Conservation (phyloP, 225 moss, liverwort and hornwort genomes). For the Antitrichia curtipendula region DNA sequence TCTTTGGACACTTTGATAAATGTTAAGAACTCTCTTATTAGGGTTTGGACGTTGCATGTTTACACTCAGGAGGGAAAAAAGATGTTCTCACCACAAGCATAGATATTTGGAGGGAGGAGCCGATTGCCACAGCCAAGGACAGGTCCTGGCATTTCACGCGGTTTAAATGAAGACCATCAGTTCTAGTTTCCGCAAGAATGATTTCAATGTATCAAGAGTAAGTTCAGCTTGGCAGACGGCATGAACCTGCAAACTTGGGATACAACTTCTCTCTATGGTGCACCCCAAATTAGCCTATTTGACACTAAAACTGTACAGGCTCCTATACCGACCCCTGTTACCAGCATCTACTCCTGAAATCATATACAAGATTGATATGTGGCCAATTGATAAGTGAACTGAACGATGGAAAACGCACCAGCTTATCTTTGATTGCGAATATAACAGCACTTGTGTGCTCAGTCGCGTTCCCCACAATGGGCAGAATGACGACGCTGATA, state of each 20-base stretch:
- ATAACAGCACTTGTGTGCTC: slow-evolving; percentile 85
- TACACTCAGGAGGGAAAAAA: neutral
- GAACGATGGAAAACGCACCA: slow-evolving; percentile 14
- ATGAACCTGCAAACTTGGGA: neutral
- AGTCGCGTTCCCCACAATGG: slow-evolving; percentile 81
- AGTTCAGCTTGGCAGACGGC: neutral
- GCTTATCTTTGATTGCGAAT: slow-evolving; percentile 71
- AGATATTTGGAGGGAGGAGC: slow-evolving; percentile 21
- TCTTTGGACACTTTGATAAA: neutral
- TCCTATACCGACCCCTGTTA: neutral
- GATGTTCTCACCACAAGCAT: slow-evolving; percentile 11
- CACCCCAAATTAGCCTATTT: neutral
- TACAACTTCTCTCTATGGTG: neutral
- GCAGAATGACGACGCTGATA: slow-evolving; percentile 74
- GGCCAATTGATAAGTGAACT: neutral
- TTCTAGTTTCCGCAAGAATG: neutral
- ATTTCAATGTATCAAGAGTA: neutral
- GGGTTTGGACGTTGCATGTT: neutral
- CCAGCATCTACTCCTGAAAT: neutral
- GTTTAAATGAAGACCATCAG: neutral
- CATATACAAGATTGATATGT: no score
- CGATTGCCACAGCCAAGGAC: slow-evolving; percentile 22
- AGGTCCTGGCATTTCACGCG: slow-evolving; percentile 8
- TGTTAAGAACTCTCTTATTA: neutral
- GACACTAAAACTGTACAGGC: neutral